Percentiles rank a stretch among this genome's conserved stretches.
Evolutionary conservation across 495 filamentous ascomycete species (phyloP).

Genomic region (Recurvomyces mirabilis): DNA sequence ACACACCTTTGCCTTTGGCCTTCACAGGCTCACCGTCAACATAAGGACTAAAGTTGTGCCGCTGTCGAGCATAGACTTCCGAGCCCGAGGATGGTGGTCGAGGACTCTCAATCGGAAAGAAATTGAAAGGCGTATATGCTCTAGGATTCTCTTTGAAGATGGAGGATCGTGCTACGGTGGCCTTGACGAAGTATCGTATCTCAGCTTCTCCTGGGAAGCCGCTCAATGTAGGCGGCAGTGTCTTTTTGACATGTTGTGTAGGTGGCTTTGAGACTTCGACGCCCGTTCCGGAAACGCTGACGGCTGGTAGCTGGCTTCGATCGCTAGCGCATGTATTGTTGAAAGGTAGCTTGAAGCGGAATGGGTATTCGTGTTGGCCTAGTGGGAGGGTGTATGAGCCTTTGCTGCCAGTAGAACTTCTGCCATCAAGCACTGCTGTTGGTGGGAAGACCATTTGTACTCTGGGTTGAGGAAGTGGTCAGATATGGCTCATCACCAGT

Average conservation of each 20-base stretch:
- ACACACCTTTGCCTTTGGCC: conserved; percentile 43
- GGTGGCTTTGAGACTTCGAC: conserved; percentile 45
- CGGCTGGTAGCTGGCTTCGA: conserved; percentile 46
- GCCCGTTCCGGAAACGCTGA: conserved; percentile 44
- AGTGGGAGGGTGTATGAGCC: conserved; percentile 51
- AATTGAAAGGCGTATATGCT: conserved; percentile 52
- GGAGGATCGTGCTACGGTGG: conserved; percentile 68
- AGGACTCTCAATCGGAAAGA: conserved; percentile 87
- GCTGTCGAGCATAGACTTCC: conserved; percentile 73
- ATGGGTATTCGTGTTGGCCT: conserved; percentile 79
- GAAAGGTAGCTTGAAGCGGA: conserved; percentile 85
- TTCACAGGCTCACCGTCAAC: conserved; percentile 22
- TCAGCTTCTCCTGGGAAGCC: conserved; percentile 75
- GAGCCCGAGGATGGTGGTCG: conserved; percentile 51
- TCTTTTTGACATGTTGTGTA: conserved; percentile 62
- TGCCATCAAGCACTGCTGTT: conserved; percentile 36
- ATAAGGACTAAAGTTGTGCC: conserved; percentile 57
- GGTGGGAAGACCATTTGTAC: conserved; percentile 53
- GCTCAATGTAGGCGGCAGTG: conserved; percentile 75
- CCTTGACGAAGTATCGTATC: conserved; percentile 88
- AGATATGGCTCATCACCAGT: too few species aligned
- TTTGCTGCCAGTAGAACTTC: conserved; percentile 29
- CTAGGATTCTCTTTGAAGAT: conserved; percentile 82
- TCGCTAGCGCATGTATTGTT: conserved; percentile 71
- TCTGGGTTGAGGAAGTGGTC: too few species aligned